Evolutionary conservation across 495 filamentous ascomycete genomes (phyloP).

Genomic region (Collariella sp.): DNA sequence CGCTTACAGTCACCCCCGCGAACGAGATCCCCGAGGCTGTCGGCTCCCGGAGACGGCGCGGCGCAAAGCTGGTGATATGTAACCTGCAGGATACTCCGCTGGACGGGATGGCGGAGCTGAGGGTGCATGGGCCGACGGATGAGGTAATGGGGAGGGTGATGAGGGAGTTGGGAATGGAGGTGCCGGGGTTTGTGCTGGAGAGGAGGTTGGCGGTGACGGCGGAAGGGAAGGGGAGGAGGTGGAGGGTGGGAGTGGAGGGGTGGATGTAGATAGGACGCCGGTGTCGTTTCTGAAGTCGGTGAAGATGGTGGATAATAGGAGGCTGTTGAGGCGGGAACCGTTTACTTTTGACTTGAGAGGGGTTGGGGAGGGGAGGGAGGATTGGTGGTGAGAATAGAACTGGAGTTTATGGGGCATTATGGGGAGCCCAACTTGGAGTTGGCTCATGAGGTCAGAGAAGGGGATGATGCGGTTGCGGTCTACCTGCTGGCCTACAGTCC

Average conservation of each 20-base stretch:
- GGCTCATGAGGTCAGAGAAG: conserved; percentile 11
- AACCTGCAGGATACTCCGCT: conserved; percentile 39
- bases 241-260: conserved; percentile 23
- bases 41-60: conserved; percentile 17
- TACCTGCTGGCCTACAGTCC: conserved; percentile 37
- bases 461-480: neutral
- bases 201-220: conserved; percentile 25
- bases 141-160: conserved; percentile 34
- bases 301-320: conserved; percentile 29
- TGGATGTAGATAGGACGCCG: conserved; percentile 38
- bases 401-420: conserved; percentile 43
- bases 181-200: conserved; percentile 31
- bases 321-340: conserved; percentile 30
- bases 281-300: conserved; percentile 35
- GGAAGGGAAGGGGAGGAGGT: conserved; percentile 12
- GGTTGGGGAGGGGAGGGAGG: conserved; percentile 19
- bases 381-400: conserved; percentile 17
- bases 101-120: conserved; percentile 25
- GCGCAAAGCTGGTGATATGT: conserved; percentile 33
- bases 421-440: conserved; percentile 34
- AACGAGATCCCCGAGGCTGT: conserved; percentile 33
- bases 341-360: conserved; percentile 29
- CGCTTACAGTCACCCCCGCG: conserved; percentile 36
- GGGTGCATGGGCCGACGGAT: conserved; percentile 30
- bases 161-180: conserved; percentile 29